These are phyloP conservation scores for Diplodia mutila DNA, from an alignment of 2,329 filamentous ascomycete species.

Conservation along the genomic window DNA sequence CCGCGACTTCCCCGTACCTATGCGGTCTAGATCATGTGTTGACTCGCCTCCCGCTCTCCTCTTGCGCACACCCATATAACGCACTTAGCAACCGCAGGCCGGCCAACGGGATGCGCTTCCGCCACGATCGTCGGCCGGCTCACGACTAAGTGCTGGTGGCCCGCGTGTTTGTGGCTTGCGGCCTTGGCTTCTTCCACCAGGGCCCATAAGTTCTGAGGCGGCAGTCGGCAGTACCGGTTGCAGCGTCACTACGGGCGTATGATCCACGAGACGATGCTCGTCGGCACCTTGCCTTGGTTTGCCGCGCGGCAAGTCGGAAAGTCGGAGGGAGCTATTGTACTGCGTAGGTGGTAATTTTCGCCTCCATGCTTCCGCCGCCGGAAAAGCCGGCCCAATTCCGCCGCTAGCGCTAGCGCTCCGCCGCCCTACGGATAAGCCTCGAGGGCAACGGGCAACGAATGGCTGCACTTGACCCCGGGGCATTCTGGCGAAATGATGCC, in stretches of 20 bases:
- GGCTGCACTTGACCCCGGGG: too few relatives aligned
- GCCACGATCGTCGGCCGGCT: slow-evolving; percentile 11
- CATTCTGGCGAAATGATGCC: too few relatives aligned
- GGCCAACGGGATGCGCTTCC: slow-evolving; percentile 6
- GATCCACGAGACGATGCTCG: background rate
- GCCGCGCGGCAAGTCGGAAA: slow-evolving; percentile 14
- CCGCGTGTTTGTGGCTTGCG: background rate
- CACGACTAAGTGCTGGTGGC: background rate
- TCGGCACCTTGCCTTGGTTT: background rate
- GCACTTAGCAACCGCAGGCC: too few relatives aligned
- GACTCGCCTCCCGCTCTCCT: too few relatives aligned
- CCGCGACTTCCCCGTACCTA: too few relatives aligned
- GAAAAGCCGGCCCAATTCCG: background rate
- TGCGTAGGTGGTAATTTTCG: too few relatives aligned
- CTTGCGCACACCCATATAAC: too few relatives aligned
- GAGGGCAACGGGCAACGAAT: too few relatives aligned
- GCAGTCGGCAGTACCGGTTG: too few relatives aligned
- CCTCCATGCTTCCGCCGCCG: slow-evolving; percentile 10
- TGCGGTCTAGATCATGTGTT: background rate
- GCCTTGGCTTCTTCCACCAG: background rate
- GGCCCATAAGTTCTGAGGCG: background rate
- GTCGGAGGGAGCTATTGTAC: too few relatives aligned
- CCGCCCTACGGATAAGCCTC: too few relatives aligned
- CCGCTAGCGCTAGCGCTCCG: background rate
- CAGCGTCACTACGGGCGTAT: background rate